Evolutionary conservation across 495 filamentous ascomycete species (phyloP), one percentile per base, ranked within the genome.

Genomic region (Penicillium atrosanguineum): DNA sequence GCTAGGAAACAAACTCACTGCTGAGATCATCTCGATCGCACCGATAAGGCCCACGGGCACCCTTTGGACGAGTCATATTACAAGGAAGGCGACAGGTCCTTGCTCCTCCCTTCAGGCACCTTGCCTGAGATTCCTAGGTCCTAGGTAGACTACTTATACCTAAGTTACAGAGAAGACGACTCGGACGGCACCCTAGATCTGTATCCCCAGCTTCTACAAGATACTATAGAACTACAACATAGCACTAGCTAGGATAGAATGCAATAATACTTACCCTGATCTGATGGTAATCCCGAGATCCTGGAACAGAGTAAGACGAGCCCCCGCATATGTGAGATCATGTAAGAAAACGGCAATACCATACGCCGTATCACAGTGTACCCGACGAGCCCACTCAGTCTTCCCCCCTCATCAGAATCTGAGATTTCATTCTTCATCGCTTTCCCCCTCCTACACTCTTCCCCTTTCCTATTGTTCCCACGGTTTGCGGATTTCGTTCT

Each of bases 401-500:
- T 21, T 21, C 44, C 45, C 38, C 48, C 49, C 55, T 64, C 48
- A 51, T 55, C 52, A 56, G 44, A 59, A 62, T 65, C 50, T 63
- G 62, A 69, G 59, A 68, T 65, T 71, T 71, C 68, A 59, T 74
- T 71, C 72, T 74, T 76, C 72, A 71, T 72, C 63, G 65, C 69
- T 65, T 67, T 68, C 65, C 60, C 60, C 68, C 58, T 60, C 56
- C 52, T 61, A 63, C 54, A 63, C 46, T 61, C 63, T 57, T 62
- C 65, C 56, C 66, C 64, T 64, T 70, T 68, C 63, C 57, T 65
- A 64, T 70, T 67, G 59, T 65, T 65, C 55, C 61, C 55, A 59
- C 50, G 57, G 56, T 63, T 63, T 62, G 59, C 59, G 52, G 55
- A 61, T 68, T 75, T 71, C 65, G 48, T 69, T 60, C 52, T 65